Conservation (phyloP, 2,329 filamentous ascomycete species). For the Chlorencoelia australis region DNA sequence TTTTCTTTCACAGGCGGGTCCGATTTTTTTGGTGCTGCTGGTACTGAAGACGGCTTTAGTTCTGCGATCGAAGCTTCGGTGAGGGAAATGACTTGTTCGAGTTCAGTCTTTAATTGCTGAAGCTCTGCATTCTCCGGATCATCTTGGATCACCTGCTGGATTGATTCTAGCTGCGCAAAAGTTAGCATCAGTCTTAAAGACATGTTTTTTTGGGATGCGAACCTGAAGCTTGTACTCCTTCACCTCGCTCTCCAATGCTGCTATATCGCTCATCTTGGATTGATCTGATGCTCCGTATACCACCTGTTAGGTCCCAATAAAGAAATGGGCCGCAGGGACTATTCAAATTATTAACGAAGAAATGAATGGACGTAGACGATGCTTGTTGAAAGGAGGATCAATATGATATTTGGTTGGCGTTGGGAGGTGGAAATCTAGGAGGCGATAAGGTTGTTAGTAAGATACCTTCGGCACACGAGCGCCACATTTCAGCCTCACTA, state of each 20-base stretch:
- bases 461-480: too few relatives aligned
- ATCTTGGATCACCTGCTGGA: conserved; percentile 64
- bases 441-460: too few relatives aligned
- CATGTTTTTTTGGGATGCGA: conserved; percentile 7
- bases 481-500: too few relatives aligned
- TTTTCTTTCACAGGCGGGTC: conserved; percentile 54
- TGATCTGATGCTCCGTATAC: too few relatives aligned
- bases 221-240: conserved; percentile 53
- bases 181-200: conserved; percentile 8
- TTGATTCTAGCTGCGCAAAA: conserved; percentile 57
- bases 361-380: too few relatives aligned
- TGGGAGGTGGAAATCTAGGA: too few relatives aligned
- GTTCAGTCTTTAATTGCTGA: conserved; percentile 65
- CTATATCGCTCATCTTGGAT: conserved; percentile 21
- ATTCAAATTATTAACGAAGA: too few relatives aligned
- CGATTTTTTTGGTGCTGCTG: conserved; percentile 31
- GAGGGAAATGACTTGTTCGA: conserved; percentile 71
- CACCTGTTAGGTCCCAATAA: too few relatives aligned
- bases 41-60: conserved; percentile 40
- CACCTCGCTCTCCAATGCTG: conserved; percentile 34
- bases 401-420: too few relatives aligned
- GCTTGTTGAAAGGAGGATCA: too few relatives aligned
- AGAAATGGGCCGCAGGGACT: too few relatives aligned
- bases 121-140: conserved; percentile 75
- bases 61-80: conserved; percentile 75